Conservation (phyloP, 306 rosid species). For the Potentilla sterilis region DNA sequence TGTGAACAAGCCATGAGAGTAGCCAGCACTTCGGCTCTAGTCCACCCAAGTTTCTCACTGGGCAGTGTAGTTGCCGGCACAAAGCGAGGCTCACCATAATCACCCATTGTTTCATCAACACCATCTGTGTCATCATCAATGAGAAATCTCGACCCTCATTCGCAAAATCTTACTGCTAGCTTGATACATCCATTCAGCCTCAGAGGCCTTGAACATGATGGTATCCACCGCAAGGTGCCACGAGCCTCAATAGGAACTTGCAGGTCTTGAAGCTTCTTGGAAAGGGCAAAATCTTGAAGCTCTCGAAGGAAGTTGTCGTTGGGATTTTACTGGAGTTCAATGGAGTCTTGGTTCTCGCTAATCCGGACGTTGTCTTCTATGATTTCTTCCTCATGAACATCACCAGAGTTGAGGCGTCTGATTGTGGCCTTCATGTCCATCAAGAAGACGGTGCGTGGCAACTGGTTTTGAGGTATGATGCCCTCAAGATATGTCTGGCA, state of each 20-base stretch:
- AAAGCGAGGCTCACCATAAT: too few species aligned
- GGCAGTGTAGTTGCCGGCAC: too few species aligned
- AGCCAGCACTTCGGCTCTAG: not conserved
- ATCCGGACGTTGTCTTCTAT: not conserved
- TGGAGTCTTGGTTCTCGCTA: not conserved
- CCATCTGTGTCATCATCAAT: not conserved
- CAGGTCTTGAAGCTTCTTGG: not conserved
- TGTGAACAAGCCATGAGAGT: too few species aligned
- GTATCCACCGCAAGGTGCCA: not conserved
- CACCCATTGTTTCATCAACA: too few species aligned
- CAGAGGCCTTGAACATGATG: not conserved
- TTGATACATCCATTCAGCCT: not conserved
- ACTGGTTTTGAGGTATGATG: not conserved
- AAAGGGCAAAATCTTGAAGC: not conserved
- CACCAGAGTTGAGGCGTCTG: not conserved
- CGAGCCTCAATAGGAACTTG: conserved; percentile 1
- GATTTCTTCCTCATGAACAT: not conserved
- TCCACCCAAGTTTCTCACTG: not conserved
- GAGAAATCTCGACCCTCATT: not conserved
- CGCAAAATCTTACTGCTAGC: not conserved
- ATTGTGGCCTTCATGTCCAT: not conserved
- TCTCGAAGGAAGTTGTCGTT: not conserved
- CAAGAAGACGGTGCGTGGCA: not conserved
- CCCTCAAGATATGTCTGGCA: not conserved
- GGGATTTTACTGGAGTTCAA: not conserved